Conservation (phyloP, 1,284 basidiomycete species). For the Entoloma clypeatum region DNA sequence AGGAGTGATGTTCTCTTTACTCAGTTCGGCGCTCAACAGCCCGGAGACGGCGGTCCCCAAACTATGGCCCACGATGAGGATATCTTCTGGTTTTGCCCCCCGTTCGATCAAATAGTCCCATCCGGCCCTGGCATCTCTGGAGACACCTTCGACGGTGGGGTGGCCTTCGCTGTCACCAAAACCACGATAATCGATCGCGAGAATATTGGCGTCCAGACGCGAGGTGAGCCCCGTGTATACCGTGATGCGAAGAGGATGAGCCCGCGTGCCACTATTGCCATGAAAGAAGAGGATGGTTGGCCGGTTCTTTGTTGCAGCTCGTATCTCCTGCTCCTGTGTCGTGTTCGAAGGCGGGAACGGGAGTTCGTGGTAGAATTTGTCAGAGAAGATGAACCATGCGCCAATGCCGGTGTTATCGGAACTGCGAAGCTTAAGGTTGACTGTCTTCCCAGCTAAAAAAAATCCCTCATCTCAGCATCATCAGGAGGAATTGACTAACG, state of each 20-base stretch:
- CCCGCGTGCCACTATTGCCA: constrained; percentile 82
- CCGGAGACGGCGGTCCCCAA: constrained; percentile 78
- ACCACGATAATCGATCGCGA: constrained; percentile 86
- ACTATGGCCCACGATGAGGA: constrained; percentile 78
- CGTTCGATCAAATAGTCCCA: constrained; percentile 71
- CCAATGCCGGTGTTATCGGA: constrained; percentile 78
- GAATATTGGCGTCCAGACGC: constrained; percentile 69
- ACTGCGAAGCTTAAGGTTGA: constrained; percentile 68
- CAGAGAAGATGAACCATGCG: constrained; percentile 86
- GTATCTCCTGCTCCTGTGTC: constrained; percentile 28
- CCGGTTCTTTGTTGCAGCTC: constrained; percentile 46
- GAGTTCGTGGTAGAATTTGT: constrained; percentile 53
- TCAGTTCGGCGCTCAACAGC: constrained; percentile 56
- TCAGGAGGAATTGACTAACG: constrained; percentile 14
- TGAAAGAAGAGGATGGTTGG: constrained; percentile 87
- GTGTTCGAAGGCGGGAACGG: constrained; percentile 28
- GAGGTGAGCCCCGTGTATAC: constrained; percentile 60
- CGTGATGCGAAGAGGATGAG: constrained; percentile 55
- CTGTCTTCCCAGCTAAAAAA: constrained; percentile 66
- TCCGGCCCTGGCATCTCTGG: constrained; percentile 74
- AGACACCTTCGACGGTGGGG: constrained; percentile 73
- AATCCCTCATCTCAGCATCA: neutral
- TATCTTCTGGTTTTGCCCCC: constrained; percentile 52
- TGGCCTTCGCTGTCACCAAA: constrained; percentile 82
- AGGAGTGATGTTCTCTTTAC: constrained; percentile 47